A percentile compares a stretch with the other conserved stretches of the same genome.
These are phyloP conservation scores for Reticulascus tulasneorum DNA, from an alignment of 2,329 filamentous ascomycete species.

Conservation along the genomic window DNA sequence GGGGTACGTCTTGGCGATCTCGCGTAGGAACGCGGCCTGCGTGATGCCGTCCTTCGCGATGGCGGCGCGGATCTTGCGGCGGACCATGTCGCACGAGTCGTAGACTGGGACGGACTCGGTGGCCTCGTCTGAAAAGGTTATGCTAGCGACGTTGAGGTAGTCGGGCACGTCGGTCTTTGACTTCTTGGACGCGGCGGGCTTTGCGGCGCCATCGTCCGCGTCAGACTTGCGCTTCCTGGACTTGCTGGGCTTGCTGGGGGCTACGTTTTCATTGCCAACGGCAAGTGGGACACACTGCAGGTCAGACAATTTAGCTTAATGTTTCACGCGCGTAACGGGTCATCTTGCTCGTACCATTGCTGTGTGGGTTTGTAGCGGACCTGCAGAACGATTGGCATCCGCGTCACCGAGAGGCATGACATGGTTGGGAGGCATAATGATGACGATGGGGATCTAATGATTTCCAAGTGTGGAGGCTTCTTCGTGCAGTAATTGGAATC, in stretches of 20 bases:
- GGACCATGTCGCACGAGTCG: conserved; percentile 55
- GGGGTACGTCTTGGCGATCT: conserved; percentile 38
- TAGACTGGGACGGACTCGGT: conserved; percentile 42
- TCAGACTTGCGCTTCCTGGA: conserved; percentile 13
- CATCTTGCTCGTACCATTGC: too few relatives aligned
- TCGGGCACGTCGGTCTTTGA: conserved; percentile 3
- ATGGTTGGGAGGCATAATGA: too few relatives aligned
- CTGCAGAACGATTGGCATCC: conserved; percentile 5
- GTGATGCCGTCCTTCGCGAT: conserved; percentile 44
- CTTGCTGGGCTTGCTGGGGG: conserved; percentile 2
- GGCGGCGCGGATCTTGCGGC: conserved; percentile 51
- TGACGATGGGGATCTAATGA: too few relatives aligned
- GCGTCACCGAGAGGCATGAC: conserved; percentile 4
- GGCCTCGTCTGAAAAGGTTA: conserved; percentile 45
- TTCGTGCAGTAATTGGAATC: too few relatives aligned
- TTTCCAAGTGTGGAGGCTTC: too few relatives aligned
- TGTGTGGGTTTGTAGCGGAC: too few relatives aligned
- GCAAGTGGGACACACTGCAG: too few relatives aligned
- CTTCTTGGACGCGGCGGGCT: not conserved
- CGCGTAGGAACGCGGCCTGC: conserved; percentile 47
- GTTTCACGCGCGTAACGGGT: too few relatives aligned
- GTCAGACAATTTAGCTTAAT: too few relatives aligned
- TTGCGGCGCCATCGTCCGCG: not conserved
- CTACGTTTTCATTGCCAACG: conserved; percentile 3
- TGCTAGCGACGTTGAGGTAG: conserved; percentile 34